These are phyloP conservation scores for Botrytis porri DNA, from an alignment of 2,329 filamentous ascomycete genomes.

Conservation along the genomic window DNA sequence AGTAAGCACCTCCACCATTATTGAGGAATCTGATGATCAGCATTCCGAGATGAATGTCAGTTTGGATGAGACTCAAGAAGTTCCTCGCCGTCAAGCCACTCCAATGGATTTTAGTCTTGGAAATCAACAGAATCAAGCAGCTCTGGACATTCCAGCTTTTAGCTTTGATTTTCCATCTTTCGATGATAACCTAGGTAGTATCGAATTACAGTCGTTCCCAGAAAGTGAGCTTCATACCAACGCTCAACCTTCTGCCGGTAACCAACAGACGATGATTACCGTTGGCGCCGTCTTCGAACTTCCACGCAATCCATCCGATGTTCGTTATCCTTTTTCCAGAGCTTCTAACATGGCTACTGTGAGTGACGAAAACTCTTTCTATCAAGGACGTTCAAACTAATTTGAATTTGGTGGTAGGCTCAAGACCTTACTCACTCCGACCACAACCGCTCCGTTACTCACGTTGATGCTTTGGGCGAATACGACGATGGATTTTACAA, in stretches of 20 bases:
- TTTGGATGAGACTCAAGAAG: not conserved
- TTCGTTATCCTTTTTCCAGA: not conserved
- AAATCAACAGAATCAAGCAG: not conserved
- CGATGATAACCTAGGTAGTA: not conserved
- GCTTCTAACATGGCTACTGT: constrained; percentile 2
- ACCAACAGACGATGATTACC: not conserved
- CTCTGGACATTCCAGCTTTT: not conserved
- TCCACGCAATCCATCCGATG: not conserved
- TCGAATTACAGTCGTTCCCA: not conserved
- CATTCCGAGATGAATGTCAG: not conserved
- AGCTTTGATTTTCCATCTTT: not conserved
- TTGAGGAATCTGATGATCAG: not conserved
- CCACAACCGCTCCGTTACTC: not conserved
- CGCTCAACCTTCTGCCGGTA: not conserved
- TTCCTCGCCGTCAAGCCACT: not conserved
- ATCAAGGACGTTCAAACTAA: not conserved
- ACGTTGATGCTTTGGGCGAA: not conserved
- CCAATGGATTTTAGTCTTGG: not conserved
- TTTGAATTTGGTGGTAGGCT: not conserved
- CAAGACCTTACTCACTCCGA: not conserved
- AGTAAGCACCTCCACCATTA: not conserved
- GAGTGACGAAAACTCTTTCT: not conserved
- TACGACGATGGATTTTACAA: not conserved
- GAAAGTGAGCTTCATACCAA: not conserved
- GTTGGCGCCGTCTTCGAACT: not conserved